Evolutionary conservation across 176 grass and related monocot species (phyloP).

Genomic region (Oryza coarctata): DNA sequence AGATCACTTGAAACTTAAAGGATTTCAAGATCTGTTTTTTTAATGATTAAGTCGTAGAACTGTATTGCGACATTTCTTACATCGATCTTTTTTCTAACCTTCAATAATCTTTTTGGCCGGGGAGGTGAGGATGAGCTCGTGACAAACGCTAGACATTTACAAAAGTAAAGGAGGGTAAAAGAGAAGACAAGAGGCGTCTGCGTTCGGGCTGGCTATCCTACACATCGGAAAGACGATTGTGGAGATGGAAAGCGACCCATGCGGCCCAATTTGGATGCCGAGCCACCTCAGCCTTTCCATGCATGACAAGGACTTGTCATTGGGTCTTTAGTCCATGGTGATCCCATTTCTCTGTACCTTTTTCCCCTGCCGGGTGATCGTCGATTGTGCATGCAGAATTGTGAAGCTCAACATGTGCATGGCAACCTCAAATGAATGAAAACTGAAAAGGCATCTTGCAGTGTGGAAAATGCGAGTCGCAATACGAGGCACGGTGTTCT

Average conservation of each 20-base stretch:
- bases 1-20: neutral
- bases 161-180: neutral
- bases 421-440: neutral
- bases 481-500: neutral
- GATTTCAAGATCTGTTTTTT: neutral
- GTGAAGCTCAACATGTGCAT: neutral
- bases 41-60: neutral
- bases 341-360: neutral
- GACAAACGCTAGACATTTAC: neutral
- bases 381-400: neutral
- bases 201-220: neutral
- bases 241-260: conserved; percentile 23
- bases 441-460: neutral
- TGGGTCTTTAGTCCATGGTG: neutral
- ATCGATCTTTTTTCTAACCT: neutral
- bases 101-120: neutral
- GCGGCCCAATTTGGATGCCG: neutral
- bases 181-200: neutral
- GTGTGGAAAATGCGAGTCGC: neutral
- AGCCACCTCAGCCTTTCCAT: neutral
- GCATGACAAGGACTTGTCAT: neutral
- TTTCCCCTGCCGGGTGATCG: neutral
- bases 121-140: neutral
- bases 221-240: neutral
- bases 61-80: neutral